Percentiles rank a stretch among this genome's conserved stretches.
Evolutionary conservation across 2,329 filamentous ascomycete species (phyloP).

Genomic region (Aspergillus flavus): DNA sequence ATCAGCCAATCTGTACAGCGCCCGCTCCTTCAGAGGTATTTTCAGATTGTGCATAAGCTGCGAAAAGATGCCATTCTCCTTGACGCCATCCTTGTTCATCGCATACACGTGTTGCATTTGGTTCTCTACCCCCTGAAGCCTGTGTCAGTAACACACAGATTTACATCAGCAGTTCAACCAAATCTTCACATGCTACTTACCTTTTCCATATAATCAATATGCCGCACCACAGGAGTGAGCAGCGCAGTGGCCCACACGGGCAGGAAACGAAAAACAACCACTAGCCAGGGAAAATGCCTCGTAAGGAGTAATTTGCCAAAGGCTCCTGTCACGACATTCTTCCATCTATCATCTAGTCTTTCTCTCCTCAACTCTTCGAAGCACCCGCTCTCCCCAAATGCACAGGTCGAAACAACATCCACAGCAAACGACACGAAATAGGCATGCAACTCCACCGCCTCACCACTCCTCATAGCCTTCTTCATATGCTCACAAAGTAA

Average conservation of each 20-base stretch:
- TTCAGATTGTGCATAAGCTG: slow-evolving; percentile 11
- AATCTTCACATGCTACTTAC: neutral
- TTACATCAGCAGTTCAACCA: neutral
- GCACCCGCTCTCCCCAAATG: slow-evolving; percentile 12
- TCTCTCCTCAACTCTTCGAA: slow-evolving; percentile 10
- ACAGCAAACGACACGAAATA: slow-evolving; percentile 13
- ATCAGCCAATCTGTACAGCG: slow-evolving; percentile 9
- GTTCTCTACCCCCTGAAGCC: slow-evolving; percentile 6
- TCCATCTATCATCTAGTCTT: slow-evolving; percentile 13
- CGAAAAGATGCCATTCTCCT: slow-evolving; percentile 11
- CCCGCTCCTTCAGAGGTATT: slow-evolving; percentile 14
- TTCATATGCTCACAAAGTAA: slow-evolving; percentile 15
- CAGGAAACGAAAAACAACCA: neutral
- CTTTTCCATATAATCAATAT: neutral
- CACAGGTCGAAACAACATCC: slow-evolving; percentile 17
- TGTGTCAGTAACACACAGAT: neutral
- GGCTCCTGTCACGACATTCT: slow-evolving; percentile 10
- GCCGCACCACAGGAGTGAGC: neutral
- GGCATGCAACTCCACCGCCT: slow-evolving; percentile 15
- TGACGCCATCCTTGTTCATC: neutral
- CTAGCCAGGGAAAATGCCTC: slow-evolving; percentile 10
- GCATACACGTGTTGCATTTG: neutral
- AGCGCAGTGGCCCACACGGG: neutral
- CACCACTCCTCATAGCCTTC: neutral
- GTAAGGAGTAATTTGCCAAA: slow-evolving; percentile 9